Evolutionary conservation across 176 grass and related monocot genomes (phyloP).

Genomic region (Alloteropsis semialata): DNA sequence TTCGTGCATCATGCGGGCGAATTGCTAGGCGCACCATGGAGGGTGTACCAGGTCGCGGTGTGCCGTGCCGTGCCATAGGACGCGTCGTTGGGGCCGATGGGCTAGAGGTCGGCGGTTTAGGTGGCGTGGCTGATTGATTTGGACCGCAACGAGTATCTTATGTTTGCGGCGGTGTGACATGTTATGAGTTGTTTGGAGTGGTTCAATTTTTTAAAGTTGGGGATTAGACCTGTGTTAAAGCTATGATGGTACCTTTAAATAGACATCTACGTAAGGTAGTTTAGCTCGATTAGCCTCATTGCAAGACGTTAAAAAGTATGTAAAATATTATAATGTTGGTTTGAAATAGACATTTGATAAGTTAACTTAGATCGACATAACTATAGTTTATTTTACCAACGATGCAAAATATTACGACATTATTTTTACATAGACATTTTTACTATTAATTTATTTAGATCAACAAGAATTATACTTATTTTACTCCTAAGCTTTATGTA

Average conservation of each 20-base stretch:
- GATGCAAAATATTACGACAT: too few species aligned
- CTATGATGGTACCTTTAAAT: background rate
- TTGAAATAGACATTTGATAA: too few species aligned
- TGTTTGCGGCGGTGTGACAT: background rate
- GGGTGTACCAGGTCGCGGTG: background rate
- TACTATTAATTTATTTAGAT: background rate
- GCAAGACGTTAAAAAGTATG: background rate
- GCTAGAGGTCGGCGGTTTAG: background rate
- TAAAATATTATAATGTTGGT: background rate
- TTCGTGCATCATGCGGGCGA: background rate
- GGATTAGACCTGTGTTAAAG: background rate
- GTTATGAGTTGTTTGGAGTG: too few species aligned
- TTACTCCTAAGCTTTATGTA: background rate
- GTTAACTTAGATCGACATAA: too few species aligned
- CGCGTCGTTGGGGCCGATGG: background rate
- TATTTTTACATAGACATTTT: background rate
- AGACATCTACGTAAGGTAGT: background rate
- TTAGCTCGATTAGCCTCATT: background rate
- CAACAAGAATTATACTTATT: background rate
- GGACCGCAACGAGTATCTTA: background rate
- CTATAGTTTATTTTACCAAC: too few species aligned
- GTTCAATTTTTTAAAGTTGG: background rate
- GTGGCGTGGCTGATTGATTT: background rate
- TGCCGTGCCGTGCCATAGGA: rapidly evolving
- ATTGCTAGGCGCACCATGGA: background rate